Conservation (phyloP, 306 rosid species). For the Boehmeria nivea region DNA sequence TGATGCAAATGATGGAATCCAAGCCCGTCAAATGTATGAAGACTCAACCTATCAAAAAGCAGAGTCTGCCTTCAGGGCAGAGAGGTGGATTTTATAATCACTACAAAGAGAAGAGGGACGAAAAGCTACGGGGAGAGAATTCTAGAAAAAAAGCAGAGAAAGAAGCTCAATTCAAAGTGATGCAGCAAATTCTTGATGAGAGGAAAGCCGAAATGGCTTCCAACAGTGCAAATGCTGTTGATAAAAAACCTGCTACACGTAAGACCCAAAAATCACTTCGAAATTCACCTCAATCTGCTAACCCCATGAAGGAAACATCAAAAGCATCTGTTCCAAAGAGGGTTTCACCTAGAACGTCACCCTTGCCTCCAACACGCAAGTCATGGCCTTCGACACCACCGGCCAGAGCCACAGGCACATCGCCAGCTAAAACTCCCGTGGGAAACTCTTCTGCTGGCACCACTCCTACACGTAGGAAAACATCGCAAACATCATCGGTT, state of each 20-base stretch:
- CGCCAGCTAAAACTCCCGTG: slow-evolving; percentile 53
- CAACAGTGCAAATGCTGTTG: slow-evolving; percentile 37
- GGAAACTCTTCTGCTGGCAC: slow-evolving; percentile 46
- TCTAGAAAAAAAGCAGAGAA: slow-evolving; percentile 54
- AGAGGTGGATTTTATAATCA: slow-evolving; percentile 75
- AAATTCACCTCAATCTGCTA: slow-evolving; percentile 46
- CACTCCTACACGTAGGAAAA: slow-evolving; percentile 54
- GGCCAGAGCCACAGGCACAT: slow-evolving; percentile 45
- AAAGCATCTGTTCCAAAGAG: slow-evolving; percentile 49
- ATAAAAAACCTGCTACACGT: slow-evolving; percentile 32
- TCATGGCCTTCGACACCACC: slow-evolving; percentile 86
- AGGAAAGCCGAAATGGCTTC: slow-evolving; percentile 68
- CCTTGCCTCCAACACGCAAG: slow-evolving; percentile 73
- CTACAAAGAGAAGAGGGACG: slow-evolving; percentile 83
- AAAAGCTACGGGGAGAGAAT: slow-evolving; percentile 64
- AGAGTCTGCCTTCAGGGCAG: slow-evolving; percentile 47
- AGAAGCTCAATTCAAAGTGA: slow-evolving; percentile 56
- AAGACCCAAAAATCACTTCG: slow-evolving; percentile 50
- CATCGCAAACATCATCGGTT: slow-evolving; percentile 39
- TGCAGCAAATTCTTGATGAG: slow-evolving; percentile 59
- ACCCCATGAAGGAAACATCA: slow-evolving; percentile 46
- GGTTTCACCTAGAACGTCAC: slow-evolving; percentile 44
- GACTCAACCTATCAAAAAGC: slow-evolving; percentile 57
- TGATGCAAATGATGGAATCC: slow-evolving; percentile 70
- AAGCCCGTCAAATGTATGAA: slow-evolving; percentile 49